phyloP scores from a whole-genome alignment of 2,329 filamentous ascomycete genomes.

The Neofusicoccum cordaticola region DNA sequence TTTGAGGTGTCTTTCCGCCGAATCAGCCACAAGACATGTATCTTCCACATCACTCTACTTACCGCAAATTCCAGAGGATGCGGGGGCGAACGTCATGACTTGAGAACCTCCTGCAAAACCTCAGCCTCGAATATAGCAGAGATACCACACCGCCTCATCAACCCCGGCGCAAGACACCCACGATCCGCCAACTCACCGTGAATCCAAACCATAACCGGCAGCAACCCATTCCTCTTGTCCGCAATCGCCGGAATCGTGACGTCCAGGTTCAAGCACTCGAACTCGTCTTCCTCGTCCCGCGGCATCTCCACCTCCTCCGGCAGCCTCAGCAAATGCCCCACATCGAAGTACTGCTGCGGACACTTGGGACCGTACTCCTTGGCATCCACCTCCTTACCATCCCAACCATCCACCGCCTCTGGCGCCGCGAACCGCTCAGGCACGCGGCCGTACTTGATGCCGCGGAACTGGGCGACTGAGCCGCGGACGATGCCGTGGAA shows the following conservation, averaged over 20 bases:
- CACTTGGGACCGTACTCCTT: slow-evolving; percentile 35
- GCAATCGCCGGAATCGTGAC: slow-evolving; percentile 31
- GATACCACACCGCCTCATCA: neutral
- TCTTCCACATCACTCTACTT: neutral
- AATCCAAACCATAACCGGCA: slow-evolving; percentile 48
- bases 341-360: slow-evolving; percentile 42
- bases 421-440: slow-evolving; percentile 19
- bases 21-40: neutral
- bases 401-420: slow-evolving; percentile 15
- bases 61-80: slow-evolving; percentile 44
- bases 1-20: neutral
- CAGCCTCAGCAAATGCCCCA: slow-evolving; percentile 45
- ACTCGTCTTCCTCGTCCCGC: slow-evolving; percentile 41
- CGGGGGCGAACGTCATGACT: slow-evolving; percentile 44
- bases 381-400: slow-evolving; percentile 26
- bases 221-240: neutral
- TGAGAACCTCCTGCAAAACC: slow-evolving; percentile 38
- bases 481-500: slow-evolving; percentile 17
- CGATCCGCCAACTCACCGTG: slow-evolving; percentile 32
- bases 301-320: slow-evolving; percentile 30
- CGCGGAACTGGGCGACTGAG: slow-evolving; percentile 20
- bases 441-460: slow-evolving; percentile 21
- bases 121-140: neutral
- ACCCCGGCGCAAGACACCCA: neutral
- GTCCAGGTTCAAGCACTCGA: slow-evolving; percentile 45